Evolutionary conservation across 257 asterid species (phyloP), one percentile per base, ranked within the genome.

Genomic region (Solanum etuberosum): DNA sequence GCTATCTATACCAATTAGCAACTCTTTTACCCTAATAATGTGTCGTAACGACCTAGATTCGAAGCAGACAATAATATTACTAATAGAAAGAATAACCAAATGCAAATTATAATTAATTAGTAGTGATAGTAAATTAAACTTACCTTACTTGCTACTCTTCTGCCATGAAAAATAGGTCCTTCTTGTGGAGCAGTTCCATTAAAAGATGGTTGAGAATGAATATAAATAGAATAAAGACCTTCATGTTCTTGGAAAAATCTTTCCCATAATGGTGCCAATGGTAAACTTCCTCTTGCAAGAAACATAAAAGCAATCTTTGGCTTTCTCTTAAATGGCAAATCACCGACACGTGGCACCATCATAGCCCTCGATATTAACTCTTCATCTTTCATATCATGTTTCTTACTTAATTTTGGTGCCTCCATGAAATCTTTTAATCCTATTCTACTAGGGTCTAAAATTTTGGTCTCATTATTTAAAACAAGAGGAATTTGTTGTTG

Each of bases 291-390:
- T 86, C 93, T 92, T 1, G 92, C 91, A 23, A 96, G 92, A 71
- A 94, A 96, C 98, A 96, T 93, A 90, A 95, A 96, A 0, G 99
- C 98, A 11, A 95, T 91, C 76, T 96, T 96, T 0, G 95, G 95
- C 5, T 89, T 92, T 1, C 92, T 88, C 1, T 80, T 57, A 86
- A 91, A 94, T 1, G 99, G 98, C 10, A 42, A 90, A 5, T 40
- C 88, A 0, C 2, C 1, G 0, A 89, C 80, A 87, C 85, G 89
- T 0, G 99, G 94, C 76, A 89, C 90, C 95, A 96, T 91, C 9
- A 97, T 93, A 72, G 99, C 99, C 84, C 95, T 88, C 98, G 96
- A 94, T 1, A 95, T 88, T 87, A 96, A 78, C 80, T 94, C 97
- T 35, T 90, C 90, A 2, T 96, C 99, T 4, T 83, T 93, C 98